These are phyloP conservation scores for Citrus sinensis DNA, from an alignment of 345 rosid genomes.

Conservation along the genomic window DNA sequence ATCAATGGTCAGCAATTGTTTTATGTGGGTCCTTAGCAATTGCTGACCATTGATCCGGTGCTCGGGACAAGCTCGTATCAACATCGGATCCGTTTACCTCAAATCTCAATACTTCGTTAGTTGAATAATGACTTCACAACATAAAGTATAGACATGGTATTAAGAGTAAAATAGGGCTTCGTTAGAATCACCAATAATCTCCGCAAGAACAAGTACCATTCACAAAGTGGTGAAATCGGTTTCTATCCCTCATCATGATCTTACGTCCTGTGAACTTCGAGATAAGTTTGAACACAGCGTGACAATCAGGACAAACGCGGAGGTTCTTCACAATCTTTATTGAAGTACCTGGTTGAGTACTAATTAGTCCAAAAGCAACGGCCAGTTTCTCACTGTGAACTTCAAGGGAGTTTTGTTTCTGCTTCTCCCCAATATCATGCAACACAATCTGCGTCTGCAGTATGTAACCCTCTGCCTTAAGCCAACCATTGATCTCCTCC, in stretches of 20 bases:
- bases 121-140: background rate
- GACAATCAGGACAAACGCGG: conserved; percentile 67
- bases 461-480: conserved; percentile 31
- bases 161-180: background rate
- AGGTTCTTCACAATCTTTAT: conserved; percentile 66
- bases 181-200: conserved; percentile 52
- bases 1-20: too few species aligned
- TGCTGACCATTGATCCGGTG: too few species aligned
- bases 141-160: background rate
- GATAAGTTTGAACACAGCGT: conserved; percentile 51
- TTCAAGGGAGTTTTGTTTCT: conserved; percentile 54
- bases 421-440: conserved; percentile 44
- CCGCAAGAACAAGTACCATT: conserved; percentile 72
- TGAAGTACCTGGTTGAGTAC: conserved; percentile 46
- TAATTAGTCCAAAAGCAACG: conserved; percentile 62
- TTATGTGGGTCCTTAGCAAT: too few species aligned
- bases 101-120: background rate
- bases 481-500: conserved; percentile 46
- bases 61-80: too few species aligned
- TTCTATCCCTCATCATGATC: conserved; percentile 74
- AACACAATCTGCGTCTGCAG: conserved; percentile 45
- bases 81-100: background rate
- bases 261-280: conserved; percentile 58
- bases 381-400: conserved; percentile 80
- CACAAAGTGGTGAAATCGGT: conserved; percentile 72